Evolutionary conservation across 257 asterid species (phyloP), one percentile per base, ranked within the genome.

Genomic region (Salvia miltiorrhiza): DNA sequence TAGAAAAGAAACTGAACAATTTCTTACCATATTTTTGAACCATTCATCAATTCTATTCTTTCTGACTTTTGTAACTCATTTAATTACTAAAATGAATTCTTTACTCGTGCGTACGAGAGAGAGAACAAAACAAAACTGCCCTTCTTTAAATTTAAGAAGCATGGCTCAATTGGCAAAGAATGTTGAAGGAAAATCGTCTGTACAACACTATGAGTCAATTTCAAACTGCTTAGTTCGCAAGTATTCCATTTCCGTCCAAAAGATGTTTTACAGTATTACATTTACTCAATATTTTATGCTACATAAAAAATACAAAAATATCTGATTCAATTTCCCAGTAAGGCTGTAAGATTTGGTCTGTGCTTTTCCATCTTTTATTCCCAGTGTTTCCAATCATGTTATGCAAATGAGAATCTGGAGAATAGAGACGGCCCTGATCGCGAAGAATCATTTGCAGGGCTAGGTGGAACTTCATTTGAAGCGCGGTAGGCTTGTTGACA

Each of bases 401-500:
- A 93, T 4, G 97, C 77, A 76, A 93, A 90, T 30, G 97, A 60
- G 82, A 93, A 93, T 83, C 96, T 83, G 20, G 98, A 88, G 65
- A 93, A 90, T n/a, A 93, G 89, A 49, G 98, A 88, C n/a, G 44
- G 49, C 62, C 82, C 89, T 11, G 96, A 79, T 71, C 77, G 85
- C 3, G 79, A 72, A 50, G 90, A 76, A 69, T 88, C 95, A 58
- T 78, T 77, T 78, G 88, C 82, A 2, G 97, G 86, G 84, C 79
- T 84, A n/a, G 92, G 85, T 28, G 90, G 84, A 48, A 74, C 83
- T 30, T 85, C 90, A 19, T 65, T 49, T 55, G 83, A 71, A 43
- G 95, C 24, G 49, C 84, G 90, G 76, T 88, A 87, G 67, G 96
- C 96, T 70, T 87, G 90, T 72, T 89, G 99, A 73, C 96, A 94